A percentile compares a stretch with the other conserved stretches of the same genome.
Conservation (phyloP, 169 alveolate genomes). For the Perkinsus chesapeaki region DNA sequence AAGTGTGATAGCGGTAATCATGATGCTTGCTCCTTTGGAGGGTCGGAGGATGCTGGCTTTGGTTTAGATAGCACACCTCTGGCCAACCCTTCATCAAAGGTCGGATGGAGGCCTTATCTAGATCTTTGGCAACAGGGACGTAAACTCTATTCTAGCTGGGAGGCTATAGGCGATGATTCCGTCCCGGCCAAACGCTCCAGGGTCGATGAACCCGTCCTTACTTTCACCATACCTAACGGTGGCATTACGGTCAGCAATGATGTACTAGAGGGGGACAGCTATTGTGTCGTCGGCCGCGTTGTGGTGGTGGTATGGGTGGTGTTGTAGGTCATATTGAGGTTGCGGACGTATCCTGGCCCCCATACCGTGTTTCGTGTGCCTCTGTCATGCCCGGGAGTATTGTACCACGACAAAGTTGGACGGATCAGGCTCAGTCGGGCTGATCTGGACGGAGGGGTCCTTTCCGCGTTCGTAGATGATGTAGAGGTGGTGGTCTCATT, state of each 20-base stretch:
- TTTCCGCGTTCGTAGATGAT: background rate
- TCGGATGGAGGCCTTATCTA: background rate
- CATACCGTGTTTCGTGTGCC: background rate
- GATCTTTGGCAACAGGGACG: background rate
- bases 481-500: background rate
- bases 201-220: background rate
- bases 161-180: background rate
- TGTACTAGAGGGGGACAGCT: background rate
- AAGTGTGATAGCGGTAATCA: background rate
- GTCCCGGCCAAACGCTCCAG: background rate
- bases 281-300: background rate
- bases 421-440: background rate
- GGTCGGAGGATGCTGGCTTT: background rate
- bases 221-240: background rate
- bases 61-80: background rate
- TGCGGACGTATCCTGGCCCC: background rate
- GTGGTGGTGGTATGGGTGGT: no score
- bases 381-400: background rate
- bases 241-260: background rate
- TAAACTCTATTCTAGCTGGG: background rate
- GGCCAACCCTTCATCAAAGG: background rate
- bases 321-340: background rate
- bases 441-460: background rate
- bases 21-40: background rate
- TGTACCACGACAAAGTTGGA: background rate